Base-by-base conservation (phyloP, 2,329 filamentous ascomycete genomes). In the Dichotomopilus funicola region DNA sequence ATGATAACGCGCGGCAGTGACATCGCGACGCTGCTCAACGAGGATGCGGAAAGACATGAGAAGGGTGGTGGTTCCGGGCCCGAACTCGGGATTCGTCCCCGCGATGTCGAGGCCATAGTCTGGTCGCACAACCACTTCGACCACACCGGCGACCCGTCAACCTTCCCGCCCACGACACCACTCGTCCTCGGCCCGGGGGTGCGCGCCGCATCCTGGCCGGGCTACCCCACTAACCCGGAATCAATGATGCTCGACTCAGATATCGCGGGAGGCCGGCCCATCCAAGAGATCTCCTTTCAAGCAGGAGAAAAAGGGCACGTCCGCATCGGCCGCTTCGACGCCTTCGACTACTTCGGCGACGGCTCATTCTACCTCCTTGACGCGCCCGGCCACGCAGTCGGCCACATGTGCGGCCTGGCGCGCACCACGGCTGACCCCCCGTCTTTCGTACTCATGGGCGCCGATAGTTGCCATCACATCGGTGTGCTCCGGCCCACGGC, bases 131-230 rank as follows among this genome's bases (percentile, higher is more conserved):
- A 67, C 58, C 71, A 74, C 56, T 73, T 69, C 56, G 77, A 80
- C 62, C 78, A 81, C 60, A 72, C 69, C 12, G 79, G 78, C 1
- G 72, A 79, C 53, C 66, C 71, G 2, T 67, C 70, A 2, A 64
- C 60, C 0, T 80, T 80, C 49, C 72, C 73, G 1, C 5, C 62
- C 0, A 65, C 57, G 5, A 76, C 75, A 1, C 66, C 70, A 2
- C 60, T 81, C 1, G 60, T 80, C 31, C 75, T 79, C 3, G 78
- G 78, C 0, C 72, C 76, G 1, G 77, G 77, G 0, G 73, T 78
- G 63, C 72, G 38, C 59, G 7, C 67, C 2, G 59, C 58, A 0
- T 68, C 73, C 46, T 56, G 72, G 7, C 77, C 77, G 0, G 75
- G 73, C 0, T 78, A 70, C 53, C 78, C 77, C 0, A 44, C 57